Base-by-base conservation (phyloP, 495 filamentous ascomycete genomes). In the Penicillium malachiteum region DNA sequence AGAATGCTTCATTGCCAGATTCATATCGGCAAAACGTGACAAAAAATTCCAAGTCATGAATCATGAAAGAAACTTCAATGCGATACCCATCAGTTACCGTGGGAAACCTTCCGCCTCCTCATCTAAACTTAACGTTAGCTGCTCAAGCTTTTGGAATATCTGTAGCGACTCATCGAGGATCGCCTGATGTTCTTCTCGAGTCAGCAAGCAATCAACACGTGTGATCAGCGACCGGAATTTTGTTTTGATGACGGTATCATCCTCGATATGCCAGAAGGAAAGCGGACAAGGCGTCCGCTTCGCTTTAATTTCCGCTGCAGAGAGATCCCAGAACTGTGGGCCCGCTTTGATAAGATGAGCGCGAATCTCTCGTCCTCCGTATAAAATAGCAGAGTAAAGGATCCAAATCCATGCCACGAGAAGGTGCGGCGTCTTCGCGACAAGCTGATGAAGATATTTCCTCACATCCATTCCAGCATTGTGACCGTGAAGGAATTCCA, bases 331-430 rank as follows among this genome's bases (percentile, higher is more conserved):
- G 31, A 82, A 83, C 8, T 65, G 66, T 0, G 60, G 32, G 9
- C 76, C 75, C 9, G 75, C 79, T 13, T 64, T 62, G 33, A 64
- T 47, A 1, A 86, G 61, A 31, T 75, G 65, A 1, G 62, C 60
- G 13, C 81, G 72, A 18, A 86, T 77, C 63, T 73, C 79, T 3
- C 82, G 68, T 5, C 83, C 83, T 10, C 83, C 83, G 32, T 74
- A 76, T 52, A 86, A 81, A 0, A 85, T 62, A 5, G 83, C 83
- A 72, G 84, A 80, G 58, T 85, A 85, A 49, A 84, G 71, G 21
- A 82, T 75, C 81, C 82, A 85, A 2, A 76, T 71, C 58, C 84
- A 84, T 1, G 83, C 79, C 13, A 86, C 52, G 0, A 84, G 64
- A 0, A 78, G 58, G 53, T 84, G 80, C n/a, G 80, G 80, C 33